A percentile compares a stretch with the other conserved stretches of the same genome.
phyloP scores from a whole-genome alignment of 2,329 filamentous ascomycete species.

The Calonectria pteridis region DNA sequence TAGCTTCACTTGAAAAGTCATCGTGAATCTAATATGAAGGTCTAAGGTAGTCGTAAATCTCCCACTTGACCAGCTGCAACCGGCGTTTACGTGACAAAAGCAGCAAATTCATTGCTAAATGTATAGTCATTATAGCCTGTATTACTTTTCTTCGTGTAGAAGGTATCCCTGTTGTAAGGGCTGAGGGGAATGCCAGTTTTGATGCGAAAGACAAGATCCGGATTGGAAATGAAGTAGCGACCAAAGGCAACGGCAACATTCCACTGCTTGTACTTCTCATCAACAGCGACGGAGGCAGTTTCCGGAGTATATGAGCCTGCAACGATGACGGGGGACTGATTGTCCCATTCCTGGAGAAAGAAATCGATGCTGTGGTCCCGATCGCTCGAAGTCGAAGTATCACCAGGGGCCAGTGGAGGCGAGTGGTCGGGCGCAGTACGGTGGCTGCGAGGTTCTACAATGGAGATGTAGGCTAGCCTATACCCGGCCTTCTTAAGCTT shows the following conservation, averaged over 20 bases:
- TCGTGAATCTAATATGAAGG: background rate
- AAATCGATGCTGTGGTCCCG: conserved; percentile 51
- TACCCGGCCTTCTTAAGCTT: conserved; percentile 42
- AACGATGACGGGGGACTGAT: conserved; percentile 47
- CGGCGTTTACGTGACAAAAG: background rate
- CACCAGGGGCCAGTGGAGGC: background rate
- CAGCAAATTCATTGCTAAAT: conserved; percentile 39
- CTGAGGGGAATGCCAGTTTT: conserved; percentile 51
- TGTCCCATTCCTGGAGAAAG: conserved; percentile 48
- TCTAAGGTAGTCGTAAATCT: background rate
- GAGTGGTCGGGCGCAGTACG: conserved; percentile 51
- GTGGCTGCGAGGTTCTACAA: conserved; percentile 51
- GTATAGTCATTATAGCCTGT: conserved; percentile 47
- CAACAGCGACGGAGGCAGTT: conserved; percentile 35
- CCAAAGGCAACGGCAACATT: conserved; percentile 48
- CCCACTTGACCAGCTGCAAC: background rate
- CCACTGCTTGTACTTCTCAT: conserved; percentile 42
- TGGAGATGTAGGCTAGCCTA: conserved; percentile 50
- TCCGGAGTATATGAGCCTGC: conserved; percentile 47
- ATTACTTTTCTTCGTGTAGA: conserved; percentile 50
- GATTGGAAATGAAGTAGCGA: conserved; percentile 51
- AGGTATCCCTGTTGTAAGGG: conserved; percentile 53
- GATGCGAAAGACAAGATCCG: conserved; percentile 50
- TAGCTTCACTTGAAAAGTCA: background rate
- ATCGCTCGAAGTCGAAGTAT: background rate